Evolutionary conservation across 352 stramenopile species (phyloP), one percentile per base, ranked within the genome.

Genomic region (Plasmopara viticola): DNA sequence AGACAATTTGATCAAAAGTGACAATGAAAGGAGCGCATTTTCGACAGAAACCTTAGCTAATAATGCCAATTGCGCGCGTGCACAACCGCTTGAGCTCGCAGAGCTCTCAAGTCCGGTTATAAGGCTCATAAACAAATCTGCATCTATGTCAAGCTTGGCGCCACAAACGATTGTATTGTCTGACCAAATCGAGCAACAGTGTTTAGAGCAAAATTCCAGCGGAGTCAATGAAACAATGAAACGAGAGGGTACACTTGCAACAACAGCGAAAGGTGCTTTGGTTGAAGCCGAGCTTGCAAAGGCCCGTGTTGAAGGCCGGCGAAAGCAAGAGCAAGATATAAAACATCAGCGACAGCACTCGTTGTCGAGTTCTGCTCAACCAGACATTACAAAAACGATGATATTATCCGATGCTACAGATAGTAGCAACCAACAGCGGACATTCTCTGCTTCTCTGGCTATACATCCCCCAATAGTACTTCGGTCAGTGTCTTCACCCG

Each of bases 221-320:
- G 35, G 20, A 25, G 30, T 18, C 10, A 18, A 42, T 40, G 35
- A 60, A 20, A 8, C 13, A 4, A 54, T 13, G 18, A 80, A 68
- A 38, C 53, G 58, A 6, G 64, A 80, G 25, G 35, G 72, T 47
- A 74, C 68, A 4, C 60, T 86, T 6, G 62, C 58, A 9, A 57
- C 71, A 5, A 83, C 72, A 9, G 64, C 66, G 14, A 84, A 87
- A 51, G 75, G 78, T 8, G 80, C 80, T 4, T 53, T 81, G 17
- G 72, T 66, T 5, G 80, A 90, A 57, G 80, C 80, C 6, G 75
- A 90, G 53, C 69, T 90, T 44, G 78, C 80, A 7, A 85, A 81
- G 50, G 62, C 69, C 20, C 73, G 80, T 6, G 75, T 90, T 13
- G 80, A 88, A 56, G 72, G 48, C 10, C 66, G 80, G 0, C 67